Base-by-base conservation (phyloP, 192 early-diverging fungal species). In the Rhizoclosmatium sp. region DNA sequence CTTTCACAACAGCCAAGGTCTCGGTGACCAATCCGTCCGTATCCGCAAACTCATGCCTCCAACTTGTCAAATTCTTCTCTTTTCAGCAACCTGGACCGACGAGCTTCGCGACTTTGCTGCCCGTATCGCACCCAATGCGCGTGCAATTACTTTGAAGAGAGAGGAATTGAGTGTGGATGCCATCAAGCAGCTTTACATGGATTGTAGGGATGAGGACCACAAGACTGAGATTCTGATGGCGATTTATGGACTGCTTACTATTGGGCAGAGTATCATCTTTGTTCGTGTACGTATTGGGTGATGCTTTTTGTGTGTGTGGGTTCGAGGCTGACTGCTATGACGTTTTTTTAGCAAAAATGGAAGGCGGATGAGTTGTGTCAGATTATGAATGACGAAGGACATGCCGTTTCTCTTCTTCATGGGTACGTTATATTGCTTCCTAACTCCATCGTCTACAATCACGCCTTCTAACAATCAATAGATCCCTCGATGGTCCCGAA, bases 151-250 rank as follows among this genome's bases (percentile, higher is more conserved):
- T 0, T 86, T 99, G 56, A 93, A 93, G 72, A 85, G 88, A 39
- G 93, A 96, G 62, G 98, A 99, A 82, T 84, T 99, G 12, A 95
- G 94, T 1, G 98, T 99, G 5, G 93, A 96, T 41, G 93, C 91
- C 3, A 98, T 99, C 84, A 94, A 94, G 75, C 98, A 99, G 87
- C 95, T 96, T 76, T 99, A 97, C 83, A 94, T 99, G 92, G 94
- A 97, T 84, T 98, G 97, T 84, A 89, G 85, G 61, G 82, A 83
- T 71, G 90, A 88, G 59, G 78, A 90, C n/a, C 92, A 95, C 83
- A 98, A 98, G 83, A 78, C 72, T 3, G 84, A 89, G 62, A 86
- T 86, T 46, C 72, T 91, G 31, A 80, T 76, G 56, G 81, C 82
- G 41, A 83, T 91, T 46, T 91, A 91, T 77, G 89, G 87, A 0